Evolutionary conservation across 176 grass and related monocot species (phyloP), one percentile per base, ranked within the genome.

Genomic region (Olyra latifolia): DNA sequence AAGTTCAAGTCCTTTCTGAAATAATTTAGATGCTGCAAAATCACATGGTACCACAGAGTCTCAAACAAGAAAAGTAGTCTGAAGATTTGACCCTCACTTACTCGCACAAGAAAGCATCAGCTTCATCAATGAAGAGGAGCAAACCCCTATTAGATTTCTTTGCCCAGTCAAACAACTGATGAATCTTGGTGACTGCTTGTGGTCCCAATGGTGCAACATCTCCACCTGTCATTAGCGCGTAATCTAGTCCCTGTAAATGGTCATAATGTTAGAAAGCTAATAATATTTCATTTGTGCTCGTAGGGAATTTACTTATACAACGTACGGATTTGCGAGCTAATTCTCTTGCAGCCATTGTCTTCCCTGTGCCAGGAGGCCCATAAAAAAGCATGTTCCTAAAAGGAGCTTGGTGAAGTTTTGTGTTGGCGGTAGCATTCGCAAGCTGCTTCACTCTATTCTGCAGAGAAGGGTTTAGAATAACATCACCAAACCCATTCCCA

Each of bases 321-420:
- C 92, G 27, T 89, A 98, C 96, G 80, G 96, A 98, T 91, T 93
- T 92, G 7, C 48, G 83, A 64, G 96, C 88, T 57, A 98, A 77
- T 83, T 95, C 96, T 81, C 96, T 83, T 22, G 96, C 96, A 74
- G 92, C 96, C 90, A 98, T 94, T 48, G 96, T 98, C 87, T 98
- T 98, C 38, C 95, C 96, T 68, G 96, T 98, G 78, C 96, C 92
- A 48, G 96, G 96, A 79, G 96, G 96, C 10, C 96, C 96, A 87
- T 98, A 98, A 66, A 98, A 98, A 65, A 98, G 85, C 92, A 98
- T 98, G 76, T 98, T 98, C 67, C 96, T 89, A 76, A 98, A 98
- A 77, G 96, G 96, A 54, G 96, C 96, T 81, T 98, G 96, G 87
- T 98, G 92, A 78, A 89, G 78, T 83, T 98, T 98, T 0, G 96